These are phyloP conservation scores for Jaapia argillacea DNA, from an alignment of 768 basidiomycete species.

Conservation along the genomic window DNA sequence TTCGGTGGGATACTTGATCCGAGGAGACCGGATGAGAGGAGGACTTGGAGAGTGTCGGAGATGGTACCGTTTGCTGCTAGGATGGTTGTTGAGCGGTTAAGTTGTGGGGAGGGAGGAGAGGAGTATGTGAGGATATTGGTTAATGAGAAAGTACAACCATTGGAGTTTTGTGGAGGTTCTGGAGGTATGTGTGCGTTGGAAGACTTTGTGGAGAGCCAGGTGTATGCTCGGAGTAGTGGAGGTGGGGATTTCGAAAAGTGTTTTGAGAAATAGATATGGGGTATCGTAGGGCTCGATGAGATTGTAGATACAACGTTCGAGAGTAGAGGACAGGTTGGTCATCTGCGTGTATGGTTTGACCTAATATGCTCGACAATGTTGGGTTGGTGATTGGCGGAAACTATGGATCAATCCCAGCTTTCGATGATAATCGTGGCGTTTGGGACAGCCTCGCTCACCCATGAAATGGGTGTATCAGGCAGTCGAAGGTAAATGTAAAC, in stretches of 20 bases:
- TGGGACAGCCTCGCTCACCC: too few relatives aligned
- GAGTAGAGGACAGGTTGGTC: too few relatives aligned
- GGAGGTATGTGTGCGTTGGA: conserved; percentile 53
- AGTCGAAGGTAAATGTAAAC: too few relatives aligned
- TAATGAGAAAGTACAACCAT: conserved; percentile 59
- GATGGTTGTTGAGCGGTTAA: conserved; percentile 65
- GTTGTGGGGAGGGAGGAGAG: conserved; percentile 28
- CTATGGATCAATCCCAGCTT: too few relatives aligned
- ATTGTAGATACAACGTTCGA: too few relatives aligned
- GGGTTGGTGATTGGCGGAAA: too few relatives aligned
- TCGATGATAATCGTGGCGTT: too few relatives aligned
- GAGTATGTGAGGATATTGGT: conserved; percentile 64
- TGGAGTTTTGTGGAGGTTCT: conserved; percentile 47
- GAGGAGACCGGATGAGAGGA: conserved; percentile 8
- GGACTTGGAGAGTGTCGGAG: conserved; percentile 41
- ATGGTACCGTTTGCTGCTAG: conserved; percentile 70
- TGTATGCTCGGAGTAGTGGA: conserved; percentile 57
- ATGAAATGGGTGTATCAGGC: too few relatives aligned
- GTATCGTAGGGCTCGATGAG: too few relatives aligned
- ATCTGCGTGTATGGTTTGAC: too few relatives aligned
- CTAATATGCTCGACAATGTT: too few relatives aligned
- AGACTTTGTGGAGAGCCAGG: conserved; percentile 62
- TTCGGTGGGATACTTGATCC: conserved; percentile 16
- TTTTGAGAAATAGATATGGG: background rate
- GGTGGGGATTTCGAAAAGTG: conserved; percentile 66